Evolutionary conservation across 2,329 filamentous ascomycete genomes (phyloP).

Genomic region (Hypoxylon sp.): DNA sequence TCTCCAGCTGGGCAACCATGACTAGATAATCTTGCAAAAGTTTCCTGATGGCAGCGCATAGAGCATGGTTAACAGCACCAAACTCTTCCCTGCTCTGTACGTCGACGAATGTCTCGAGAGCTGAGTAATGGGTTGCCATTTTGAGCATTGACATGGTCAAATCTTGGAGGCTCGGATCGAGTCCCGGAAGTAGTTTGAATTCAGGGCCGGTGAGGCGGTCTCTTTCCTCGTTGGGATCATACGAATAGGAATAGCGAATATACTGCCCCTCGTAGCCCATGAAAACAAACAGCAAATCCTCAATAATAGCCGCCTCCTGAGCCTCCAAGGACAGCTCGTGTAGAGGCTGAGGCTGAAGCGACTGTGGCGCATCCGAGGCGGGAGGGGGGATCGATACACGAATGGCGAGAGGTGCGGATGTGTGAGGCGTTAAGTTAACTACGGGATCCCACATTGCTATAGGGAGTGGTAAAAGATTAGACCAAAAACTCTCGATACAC

Average conservation of each 20-base stretch:
- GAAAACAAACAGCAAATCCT: conserved; percentile 93
- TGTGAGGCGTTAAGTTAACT: conserved; percentile 78
- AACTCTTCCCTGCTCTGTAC: conserved; percentile 94
- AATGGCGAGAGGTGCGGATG: conserved; percentile 66
- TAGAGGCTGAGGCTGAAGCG: conserved; percentile 77
- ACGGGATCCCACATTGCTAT: conserved; percentile 81
- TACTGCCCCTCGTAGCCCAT: conserved; percentile 99
- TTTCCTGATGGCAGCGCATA: conserved; percentile 95
- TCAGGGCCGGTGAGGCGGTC: conserved; percentile 86
- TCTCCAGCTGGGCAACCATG: conserved; percentile 92
- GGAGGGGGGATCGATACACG: conserved; percentile 77
- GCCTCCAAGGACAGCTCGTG: conserved; percentile 80
- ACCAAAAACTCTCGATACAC: conserved; percentile 11
- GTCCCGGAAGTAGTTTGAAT: conserved; percentile 83
- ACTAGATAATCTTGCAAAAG: conserved; percentile 94
- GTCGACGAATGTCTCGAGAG: conserved; percentile 92
- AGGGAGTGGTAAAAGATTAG: conserved; percentile 49
- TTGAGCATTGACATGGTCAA: conserved; percentile 90
- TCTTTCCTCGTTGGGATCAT: conserved; percentile 87
- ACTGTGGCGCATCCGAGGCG: conserved; percentile 78
- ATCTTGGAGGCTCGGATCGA: conserved; percentile 93
- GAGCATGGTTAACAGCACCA: conserved; percentile 92
- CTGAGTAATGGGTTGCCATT: conserved; percentile 93
- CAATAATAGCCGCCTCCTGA: conserved; percentile 89
- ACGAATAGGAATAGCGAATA: conserved; percentile 85